Conservation (phyloP, 805 yeast species). For the Lipomyces yamadae region DNA sequence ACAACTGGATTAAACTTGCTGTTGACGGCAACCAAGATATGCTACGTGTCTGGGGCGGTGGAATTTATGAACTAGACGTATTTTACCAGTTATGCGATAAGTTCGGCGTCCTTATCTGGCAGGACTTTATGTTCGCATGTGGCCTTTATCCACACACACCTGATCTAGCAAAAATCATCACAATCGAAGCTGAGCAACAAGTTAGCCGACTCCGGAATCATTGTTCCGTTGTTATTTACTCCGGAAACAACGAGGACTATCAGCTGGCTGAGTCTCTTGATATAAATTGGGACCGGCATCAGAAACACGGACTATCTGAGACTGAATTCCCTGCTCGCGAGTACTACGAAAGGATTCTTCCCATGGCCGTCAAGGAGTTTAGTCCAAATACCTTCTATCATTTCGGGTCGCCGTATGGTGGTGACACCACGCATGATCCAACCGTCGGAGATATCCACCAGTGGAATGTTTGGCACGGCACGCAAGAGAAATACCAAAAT, state of each 20-base stretch:
- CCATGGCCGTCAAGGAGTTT: slow-evolving; percentile 44
- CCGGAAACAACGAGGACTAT: slow-evolving; percentile 58
- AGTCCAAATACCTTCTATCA: slow-evolving; percentile 48
- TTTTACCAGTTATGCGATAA: slow-evolving; percentile 54
- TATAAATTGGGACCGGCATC: slow-evolving; percentile 30
- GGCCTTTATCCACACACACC: slow-evolving; percentile 57
- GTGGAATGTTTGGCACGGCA: slow-evolving; percentile 65
- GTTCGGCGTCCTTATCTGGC: slow-evolving; percentile 57
- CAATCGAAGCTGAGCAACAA: slow-evolving; percentile 50
- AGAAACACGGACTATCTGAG: slow-evolving; percentile 31
- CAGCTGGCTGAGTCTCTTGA: slow-evolving; percentile 50
- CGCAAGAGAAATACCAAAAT: slow-evolving; percentile 55
- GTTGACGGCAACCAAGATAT: slow-evolving; percentile 52
- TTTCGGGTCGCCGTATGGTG: slow-evolving; percentile 59
- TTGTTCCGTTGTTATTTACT: slow-evolving; percentile 50
- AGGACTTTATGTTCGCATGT: slow-evolving; percentile 64
- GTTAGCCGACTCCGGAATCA: slow-evolving; percentile 51
- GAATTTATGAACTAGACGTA: slow-evolving; percentile 51
- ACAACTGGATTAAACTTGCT: slow-evolving; percentile 47
- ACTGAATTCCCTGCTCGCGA: slow-evolving; percentile 49
- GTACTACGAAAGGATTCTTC: slow-evolving; percentile 51
- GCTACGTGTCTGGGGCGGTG: slow-evolving; percentile 59
- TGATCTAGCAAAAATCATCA: slow-evolving; percentile 47
- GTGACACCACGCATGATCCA: slow-evolving; percentile 47
- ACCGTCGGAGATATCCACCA: slow-evolving; percentile 58